Conservation (phyloP, 139 green algal species). For the Tetradesmus lagerheimii region DNA sequence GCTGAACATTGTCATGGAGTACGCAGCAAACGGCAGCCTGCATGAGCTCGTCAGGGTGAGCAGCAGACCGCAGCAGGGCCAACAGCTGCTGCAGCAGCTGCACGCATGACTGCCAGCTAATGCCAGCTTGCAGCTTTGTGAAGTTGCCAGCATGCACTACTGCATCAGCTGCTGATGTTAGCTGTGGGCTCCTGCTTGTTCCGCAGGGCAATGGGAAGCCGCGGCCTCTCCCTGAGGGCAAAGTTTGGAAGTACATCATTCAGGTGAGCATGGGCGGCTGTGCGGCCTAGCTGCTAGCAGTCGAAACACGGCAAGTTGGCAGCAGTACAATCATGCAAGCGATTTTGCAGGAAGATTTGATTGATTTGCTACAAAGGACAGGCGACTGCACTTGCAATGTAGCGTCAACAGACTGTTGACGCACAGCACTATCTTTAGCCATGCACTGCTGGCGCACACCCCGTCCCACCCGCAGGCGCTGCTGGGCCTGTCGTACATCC, state of each 20-base stretch:
- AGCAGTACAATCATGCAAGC: too few species aligned
- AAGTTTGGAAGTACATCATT: slow-evolving; percentile 74
- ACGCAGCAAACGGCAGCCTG: slow-evolving; percentile 70
- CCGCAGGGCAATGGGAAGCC: neutral
- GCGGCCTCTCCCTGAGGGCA: slow-evolving; percentile 61
- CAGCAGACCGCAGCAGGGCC: neutral
- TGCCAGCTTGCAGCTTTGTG: too few species aligned
- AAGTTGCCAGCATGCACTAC: too few species aligned
- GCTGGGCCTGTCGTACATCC: slow-evolving; percentile 67
- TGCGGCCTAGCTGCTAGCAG: neutral
- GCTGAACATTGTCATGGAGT: slow-evolving; percentile 88
- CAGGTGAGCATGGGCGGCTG: slow-evolving; percentile 48
- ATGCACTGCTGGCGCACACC: neutral
- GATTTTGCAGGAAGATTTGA: too few species aligned
- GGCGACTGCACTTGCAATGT: too few species aligned
- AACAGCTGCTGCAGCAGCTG: neutral
- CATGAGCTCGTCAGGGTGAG: slow-evolving; percentile 60
- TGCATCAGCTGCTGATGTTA: too few species aligned
- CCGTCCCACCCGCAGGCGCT: slow-evolving; percentile 54
- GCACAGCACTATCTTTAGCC: too few species aligned
- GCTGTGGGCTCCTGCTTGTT: too few species aligned
- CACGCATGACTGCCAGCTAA: neutral
- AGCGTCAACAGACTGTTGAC: too few species aligned
- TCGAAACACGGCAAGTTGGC: neutral
- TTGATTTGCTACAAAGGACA: too few species aligned